Evolutionary conservation across 768 basidiomycete genomes (phyloP).

Genomic region (Dictyophora rubrovolvata): DNA sequence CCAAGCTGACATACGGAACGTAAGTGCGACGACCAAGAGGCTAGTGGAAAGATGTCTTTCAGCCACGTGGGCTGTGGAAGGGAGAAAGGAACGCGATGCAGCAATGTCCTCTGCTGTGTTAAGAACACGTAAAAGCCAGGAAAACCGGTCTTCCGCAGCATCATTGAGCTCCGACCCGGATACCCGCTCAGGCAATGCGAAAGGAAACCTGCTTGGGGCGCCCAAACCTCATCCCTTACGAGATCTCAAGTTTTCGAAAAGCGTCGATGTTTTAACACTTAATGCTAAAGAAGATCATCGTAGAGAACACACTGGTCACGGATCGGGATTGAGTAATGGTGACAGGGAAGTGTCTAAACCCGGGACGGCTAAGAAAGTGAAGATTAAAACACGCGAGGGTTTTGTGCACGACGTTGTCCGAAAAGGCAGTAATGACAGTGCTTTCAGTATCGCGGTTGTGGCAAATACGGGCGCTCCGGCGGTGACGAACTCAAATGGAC

Average conservation of each 20-base stretch:
- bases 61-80: constrained; percentile 78
- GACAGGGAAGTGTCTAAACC: constrained; percentile 21
- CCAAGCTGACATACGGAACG: constrained; percentile 67
- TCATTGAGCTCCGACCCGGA: constrained; percentile 26
- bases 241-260: constrained; percentile 52
- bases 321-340: constrained; percentile 15
- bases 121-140: constrained; percentile 26
- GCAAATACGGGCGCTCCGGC: background rate
- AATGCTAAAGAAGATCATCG: constrained; percentile 18
- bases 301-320: constrained; percentile 22
- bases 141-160: constrained; percentile 35
- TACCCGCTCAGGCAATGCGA: constrained; percentile 11
- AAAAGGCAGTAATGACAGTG: constrained; percentile 22
- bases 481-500: background rate
- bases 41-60: constrained; percentile 85
- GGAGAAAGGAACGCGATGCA: constrained; percentile 30
- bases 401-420: constrained; percentile 14
- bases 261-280: constrained; percentile 34
- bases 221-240: constrained; percentile 18
- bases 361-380: constrained; percentile 26
- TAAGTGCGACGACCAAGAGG: constrained; percentile 79
- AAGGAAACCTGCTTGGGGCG: constrained; percentile 16
- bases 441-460: constrained; percentile 20
- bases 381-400: constrained; percentile 31
- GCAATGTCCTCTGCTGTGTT: constrained; percentile 19